Base-by-base conservation (phyloP, 805 yeast species). In the Yarrowia sp. region DNA sequence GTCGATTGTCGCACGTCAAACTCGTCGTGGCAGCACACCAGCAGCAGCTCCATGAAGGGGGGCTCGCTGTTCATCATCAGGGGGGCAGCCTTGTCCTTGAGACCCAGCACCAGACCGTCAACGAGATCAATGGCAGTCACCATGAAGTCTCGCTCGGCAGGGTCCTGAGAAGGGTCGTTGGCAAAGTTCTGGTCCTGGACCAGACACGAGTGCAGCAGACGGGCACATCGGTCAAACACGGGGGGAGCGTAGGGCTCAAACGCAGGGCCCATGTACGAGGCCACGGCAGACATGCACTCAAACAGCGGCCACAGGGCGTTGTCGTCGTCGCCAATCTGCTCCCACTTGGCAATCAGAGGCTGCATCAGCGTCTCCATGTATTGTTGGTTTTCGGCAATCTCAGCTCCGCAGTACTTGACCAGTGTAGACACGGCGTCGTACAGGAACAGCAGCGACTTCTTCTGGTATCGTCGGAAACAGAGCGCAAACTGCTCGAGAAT, bases 1-100 rank as follows among this genome's bases (percentile, higher is more conserved):
- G 94, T 91, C 69, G 92, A 86, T 78, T 95, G 99, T 71, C 98
- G 85, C n/a, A 95, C 97, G 76, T 95, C 98, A 33, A 83, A 84
- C 5, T 86, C 84, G 76, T 92, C 97, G 70, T 87, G 89, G 71
- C 92, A 83, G 74, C 96, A 89, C 55, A 85, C 81, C 38, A 90
- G 73, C 68, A 93, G 75, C 60, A 92, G 79, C 43, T 84, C 86
- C 80, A 91, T 82, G 68, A 93, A 74, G 1, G 80, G 74, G 2
- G 76, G 76, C 63, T 79, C 80, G 14, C 64, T 67, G 39, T 38
- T 19, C 30, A 53, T 34, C 61, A 89, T 82, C 70, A 90, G 79
- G 49, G 85, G 88, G 10, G 82, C 85, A 38, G 87, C 81, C 70
- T 87, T 87, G 9, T 80, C 76, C 14, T 90, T 90, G 68, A 95